A percentile compares a stretch with the other conserved stretches of the same genome.
phyloP scores from a whole-genome alignment of 495 filamentous ascomycete genomes.

The Penicillium antarcticum region DNA sequence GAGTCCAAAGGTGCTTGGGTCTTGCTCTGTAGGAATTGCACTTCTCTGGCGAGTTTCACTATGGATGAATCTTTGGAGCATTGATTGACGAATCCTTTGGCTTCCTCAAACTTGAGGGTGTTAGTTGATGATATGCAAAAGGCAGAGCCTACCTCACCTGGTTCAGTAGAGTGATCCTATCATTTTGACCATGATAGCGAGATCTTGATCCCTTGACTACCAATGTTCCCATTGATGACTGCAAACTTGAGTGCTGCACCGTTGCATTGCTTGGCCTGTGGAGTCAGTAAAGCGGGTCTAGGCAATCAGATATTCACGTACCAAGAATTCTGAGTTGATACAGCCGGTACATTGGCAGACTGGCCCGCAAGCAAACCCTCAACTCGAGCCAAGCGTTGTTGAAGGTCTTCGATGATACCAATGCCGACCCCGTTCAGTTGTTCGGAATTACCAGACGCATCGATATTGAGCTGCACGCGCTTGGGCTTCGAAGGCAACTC shows the following conservation, averaged over 20 bases:
- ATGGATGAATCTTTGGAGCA: slow-evolving; percentile 15
- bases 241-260: neutral
- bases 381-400: slow-evolving; percentile 18
- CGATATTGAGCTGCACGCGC: slow-evolving; percentile 4
- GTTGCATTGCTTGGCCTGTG: neutral
- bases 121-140: neutral
- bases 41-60: slow-evolving; percentile 22
- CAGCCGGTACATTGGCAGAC: neutral
- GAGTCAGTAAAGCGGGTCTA: neutral
- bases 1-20: slow-evolving; percentile 5
- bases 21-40: slow-evolving; percentile 28
- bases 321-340: slow-evolving; percentile 6
- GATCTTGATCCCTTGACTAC: slow-evolving; percentile 25
- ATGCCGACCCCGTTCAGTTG: neutral
- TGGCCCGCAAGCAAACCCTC: slow-evolving; percentile 17
- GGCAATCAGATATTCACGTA: neutral
- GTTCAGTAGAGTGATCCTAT: slow-evolving; percentile 19
- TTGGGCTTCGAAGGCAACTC: slow-evolving; percentile 11
- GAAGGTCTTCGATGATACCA: slow-evolving; percentile 26
- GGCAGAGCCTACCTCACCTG: slow-evolving; percentile 9
- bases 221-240: slow-evolving; percentile 13
- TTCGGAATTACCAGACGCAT: neutral
- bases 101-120: slow-evolving; percentile 17
- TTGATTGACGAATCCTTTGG: slow-evolving; percentile 21
- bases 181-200: slow-evolving; percentile 25